Evolutionary conservation across 352 stramenopile genomes (phyloP).

Genomic region (Globisporangium okanoganense): DNA sequence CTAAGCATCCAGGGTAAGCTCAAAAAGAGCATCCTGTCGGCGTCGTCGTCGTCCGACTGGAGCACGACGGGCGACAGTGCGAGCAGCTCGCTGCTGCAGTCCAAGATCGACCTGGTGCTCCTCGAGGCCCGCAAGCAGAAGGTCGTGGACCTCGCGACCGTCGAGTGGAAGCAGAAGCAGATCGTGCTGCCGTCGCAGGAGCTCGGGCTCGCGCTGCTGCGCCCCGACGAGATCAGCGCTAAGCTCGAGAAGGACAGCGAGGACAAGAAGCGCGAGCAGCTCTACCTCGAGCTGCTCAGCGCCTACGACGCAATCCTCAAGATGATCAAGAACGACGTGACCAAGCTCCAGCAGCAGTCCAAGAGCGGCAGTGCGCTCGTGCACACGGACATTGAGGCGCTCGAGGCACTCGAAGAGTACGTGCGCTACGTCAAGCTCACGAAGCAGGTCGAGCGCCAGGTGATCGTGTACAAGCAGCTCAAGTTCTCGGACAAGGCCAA

Average conservation of each 20-base stretch:
- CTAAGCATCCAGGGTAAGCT: conserved; percentile 55
- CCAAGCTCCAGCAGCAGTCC: conserved; percentile 67
- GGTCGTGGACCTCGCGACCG: conserved; percentile 71
- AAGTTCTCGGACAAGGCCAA: conserved; percentile 38
- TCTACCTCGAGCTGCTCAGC: conserved; percentile 71
- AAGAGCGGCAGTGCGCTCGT: conserved; percentile 73
- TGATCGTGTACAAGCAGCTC: conserved; percentile 66
- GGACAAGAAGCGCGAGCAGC: conserved; percentile 67
- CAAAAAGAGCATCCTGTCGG: conserved; percentile 22
- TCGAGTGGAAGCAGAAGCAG: conserved; percentile 80
- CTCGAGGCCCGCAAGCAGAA: conserved; percentile 84
- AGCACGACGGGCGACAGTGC: conserved; percentile 60
- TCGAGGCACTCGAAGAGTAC: conserved; percentile 71
- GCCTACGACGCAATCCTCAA: conserved; percentile 69
- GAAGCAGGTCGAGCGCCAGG: conserved; percentile 65
- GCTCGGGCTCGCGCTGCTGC: conserved; percentile 60
- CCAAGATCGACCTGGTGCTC: conserved; percentile 81
- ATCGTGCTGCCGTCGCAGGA: conserved; percentile 70
- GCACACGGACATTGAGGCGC: conserved; percentile 65
- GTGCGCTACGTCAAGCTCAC: conserved; percentile 68
- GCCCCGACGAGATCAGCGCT: conserved; percentile 61
- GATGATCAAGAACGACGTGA: conserved; percentile 57
- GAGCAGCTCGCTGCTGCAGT: conserved; percentile 73
- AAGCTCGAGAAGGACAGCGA: conserved; percentile 54
- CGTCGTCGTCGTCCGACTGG: conserved; percentile 42